These are phyloP conservation scores for Incumbomyces lentus DNA, from an alignment of 2,329 filamentous ascomycete genomes.

Conservation along the genomic window DNA sequence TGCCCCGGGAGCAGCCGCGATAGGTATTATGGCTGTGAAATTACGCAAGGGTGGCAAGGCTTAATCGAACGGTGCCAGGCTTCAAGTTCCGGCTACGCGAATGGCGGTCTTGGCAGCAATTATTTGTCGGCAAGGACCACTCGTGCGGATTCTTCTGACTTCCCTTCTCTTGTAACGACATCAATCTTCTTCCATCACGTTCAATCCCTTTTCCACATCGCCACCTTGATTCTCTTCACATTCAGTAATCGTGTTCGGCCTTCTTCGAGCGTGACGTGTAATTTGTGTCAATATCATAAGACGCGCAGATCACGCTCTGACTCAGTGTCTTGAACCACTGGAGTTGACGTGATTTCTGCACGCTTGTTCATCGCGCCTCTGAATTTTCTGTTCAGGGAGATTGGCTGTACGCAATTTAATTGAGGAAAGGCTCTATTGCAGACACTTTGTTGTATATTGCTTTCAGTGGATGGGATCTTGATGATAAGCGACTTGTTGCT, in stretches of 20 bases:
- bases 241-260: constrained; percentile 18
- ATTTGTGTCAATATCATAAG: constrained; percentile 11
- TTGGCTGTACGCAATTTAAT: constrained; percentile 9
- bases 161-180: constrained; percentile 9
- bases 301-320: constrained; percentile 6
- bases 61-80: neutral
- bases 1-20: too few relatives aligned
- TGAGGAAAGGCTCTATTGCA: constrained; percentile 1
- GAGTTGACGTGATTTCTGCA: constrained; percentile 19
- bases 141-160: neutral
- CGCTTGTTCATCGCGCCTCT: constrained; percentile 14
- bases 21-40: too few relatives aligned
- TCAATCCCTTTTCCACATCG: constrained; percentile 6
- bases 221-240: constrained; percentile 7
- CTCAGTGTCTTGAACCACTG: constrained; percentile 4
- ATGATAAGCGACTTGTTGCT: constrained; percentile 1
- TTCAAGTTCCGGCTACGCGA: neutral
- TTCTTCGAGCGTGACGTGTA: constrained; percentile 18
- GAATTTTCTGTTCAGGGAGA: constrained; percentile 12
- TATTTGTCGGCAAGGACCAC: too few relatives aligned
- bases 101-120: too few relatives aligned
- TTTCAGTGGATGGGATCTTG: constrained; percentile 5
- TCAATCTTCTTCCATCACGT: constrained; percentile 5
- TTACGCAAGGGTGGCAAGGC: too few relatives aligned
- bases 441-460: constrained; percentile 4